Conservation (phyloP, 352 stramenopile species). For the Pythium biforme region DNA sequence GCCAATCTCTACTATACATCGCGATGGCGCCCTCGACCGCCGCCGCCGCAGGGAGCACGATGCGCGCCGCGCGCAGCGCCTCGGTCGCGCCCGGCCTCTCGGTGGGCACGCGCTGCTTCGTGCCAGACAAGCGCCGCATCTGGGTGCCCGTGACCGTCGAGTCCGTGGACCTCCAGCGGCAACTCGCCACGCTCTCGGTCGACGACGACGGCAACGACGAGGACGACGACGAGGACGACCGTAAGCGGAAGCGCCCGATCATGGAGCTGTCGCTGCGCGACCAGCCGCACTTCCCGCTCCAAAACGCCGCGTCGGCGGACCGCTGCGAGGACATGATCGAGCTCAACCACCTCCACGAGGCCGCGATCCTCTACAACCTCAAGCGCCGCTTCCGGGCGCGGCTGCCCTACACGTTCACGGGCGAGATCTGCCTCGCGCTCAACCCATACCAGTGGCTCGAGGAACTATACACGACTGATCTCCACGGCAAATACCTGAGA, state of each 20-base stretch:
- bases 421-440: constrained; percentile 95
- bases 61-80: constrained; percentile 5
- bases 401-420: constrained; percentile 94
- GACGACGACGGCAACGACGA: constrained; percentile 35
- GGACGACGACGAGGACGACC: constrained; percentile 25
- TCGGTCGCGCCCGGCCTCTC: constrained; percentile 37
- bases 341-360: constrained; percentile 87
- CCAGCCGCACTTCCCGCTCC: constrained; percentile 46
- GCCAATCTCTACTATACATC: no score
- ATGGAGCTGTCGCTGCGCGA: constrained; percentile 39
- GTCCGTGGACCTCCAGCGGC: constrained; percentile 45
- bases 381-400: constrained; percentile 70
- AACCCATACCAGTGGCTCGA: constrained; percentile 94
- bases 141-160: constrained; percentile 79
- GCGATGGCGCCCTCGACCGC: not conserved
- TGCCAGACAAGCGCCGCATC: constrained; percentile 57
- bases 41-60: not conserved
- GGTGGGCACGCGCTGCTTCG: constrained; percentile 70
- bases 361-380: constrained; percentile 90
- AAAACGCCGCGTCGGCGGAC: constrained; percentile 47
- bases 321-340: constrained; percentile 77
- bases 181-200: constrained; percentile 43
- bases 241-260: not conserved
- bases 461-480: constrained; percentile 69
- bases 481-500: constrained; percentile 65